Conservation (phyloP, 2,329 filamentous ascomycete genomes). For the Myriosclerotinia curreyana region DNA sequence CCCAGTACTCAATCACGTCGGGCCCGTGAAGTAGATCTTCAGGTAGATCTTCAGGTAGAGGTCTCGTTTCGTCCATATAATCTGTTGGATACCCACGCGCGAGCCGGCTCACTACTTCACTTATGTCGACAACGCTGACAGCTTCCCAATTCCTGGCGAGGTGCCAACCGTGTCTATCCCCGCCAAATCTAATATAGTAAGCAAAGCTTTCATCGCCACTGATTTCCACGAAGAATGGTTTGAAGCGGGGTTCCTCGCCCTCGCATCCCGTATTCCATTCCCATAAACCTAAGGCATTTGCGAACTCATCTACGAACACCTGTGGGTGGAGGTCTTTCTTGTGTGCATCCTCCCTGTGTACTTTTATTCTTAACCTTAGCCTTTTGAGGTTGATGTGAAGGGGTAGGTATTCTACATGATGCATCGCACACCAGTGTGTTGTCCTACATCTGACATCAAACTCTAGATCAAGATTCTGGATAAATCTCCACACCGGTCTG, state of each 20-base stretch:
- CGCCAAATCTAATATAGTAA: neutral
- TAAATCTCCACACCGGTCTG: neutral
- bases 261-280: neutral
- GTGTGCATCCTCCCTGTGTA: neutral
- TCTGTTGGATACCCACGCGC: neutral
- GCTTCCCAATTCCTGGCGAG: neutral
- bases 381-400: neutral
- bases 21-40: neutral
- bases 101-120: neutral
- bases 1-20: neutral
- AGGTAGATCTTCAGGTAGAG: neutral
- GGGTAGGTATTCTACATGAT: neutral
- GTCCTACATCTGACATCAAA: neutral
- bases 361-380: neutral
- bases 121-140: neutral
- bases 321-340: neutral
- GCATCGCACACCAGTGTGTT: neutral
- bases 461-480: neutral
- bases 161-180: neutral
- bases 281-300: neutral
- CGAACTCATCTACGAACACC: neutral
- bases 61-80: neutral
- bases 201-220: neutral
- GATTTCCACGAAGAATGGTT: neutral
- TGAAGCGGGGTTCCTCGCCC: neutral